These are phyloP conservation scores for Chenopodium suecicum DNA, from an alignment of 148 eudicot species.

Conservation along the genomic window DNA sequence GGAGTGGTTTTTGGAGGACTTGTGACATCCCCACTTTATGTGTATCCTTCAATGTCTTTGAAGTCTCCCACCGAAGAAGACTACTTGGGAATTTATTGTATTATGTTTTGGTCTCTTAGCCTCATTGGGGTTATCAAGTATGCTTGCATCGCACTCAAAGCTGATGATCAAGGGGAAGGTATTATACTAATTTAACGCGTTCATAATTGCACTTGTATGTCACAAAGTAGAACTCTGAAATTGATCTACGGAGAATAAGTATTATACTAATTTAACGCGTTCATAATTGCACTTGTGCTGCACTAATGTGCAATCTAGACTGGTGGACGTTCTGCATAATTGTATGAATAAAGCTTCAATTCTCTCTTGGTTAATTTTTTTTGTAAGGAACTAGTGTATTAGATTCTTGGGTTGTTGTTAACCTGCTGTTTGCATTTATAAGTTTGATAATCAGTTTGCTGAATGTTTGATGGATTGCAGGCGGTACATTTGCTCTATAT, in stretches of 20 bases:
- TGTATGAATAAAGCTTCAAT: not conserved
- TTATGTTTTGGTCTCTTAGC: constrained; percentile 75
- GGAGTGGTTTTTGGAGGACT: constrained; percentile 72
- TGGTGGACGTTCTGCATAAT: not conserved
- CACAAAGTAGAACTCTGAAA: not conserved
- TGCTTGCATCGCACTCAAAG: constrained; percentile 50
- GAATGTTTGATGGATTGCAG: constrained; percentile 28
- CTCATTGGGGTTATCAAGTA: constrained; percentile 68
- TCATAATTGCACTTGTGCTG: not conserved
- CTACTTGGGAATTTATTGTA: constrained; percentile 62
- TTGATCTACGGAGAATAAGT: no score
- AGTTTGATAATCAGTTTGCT: not conserved
- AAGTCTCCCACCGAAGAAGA: constrained; percentile 58
- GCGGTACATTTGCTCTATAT: constrained; percentile 71
- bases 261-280: not conserved
- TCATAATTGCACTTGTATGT: not conserved
- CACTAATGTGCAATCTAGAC: not conserved
- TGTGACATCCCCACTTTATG: constrained; percentile 68
- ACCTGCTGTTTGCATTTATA: not conserved
- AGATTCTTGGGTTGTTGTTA: not conserved
- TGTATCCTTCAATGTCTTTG: constrained; percentile 62
- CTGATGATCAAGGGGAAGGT: constrained; percentile 81
- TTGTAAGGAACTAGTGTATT: not conserved
- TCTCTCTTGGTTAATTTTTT: not conserved
- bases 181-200: no score